Evolutionary conservation across 192 early-diverging fungal species (phyloP).

Genomic region (Cladochytrium replicatum): DNA sequence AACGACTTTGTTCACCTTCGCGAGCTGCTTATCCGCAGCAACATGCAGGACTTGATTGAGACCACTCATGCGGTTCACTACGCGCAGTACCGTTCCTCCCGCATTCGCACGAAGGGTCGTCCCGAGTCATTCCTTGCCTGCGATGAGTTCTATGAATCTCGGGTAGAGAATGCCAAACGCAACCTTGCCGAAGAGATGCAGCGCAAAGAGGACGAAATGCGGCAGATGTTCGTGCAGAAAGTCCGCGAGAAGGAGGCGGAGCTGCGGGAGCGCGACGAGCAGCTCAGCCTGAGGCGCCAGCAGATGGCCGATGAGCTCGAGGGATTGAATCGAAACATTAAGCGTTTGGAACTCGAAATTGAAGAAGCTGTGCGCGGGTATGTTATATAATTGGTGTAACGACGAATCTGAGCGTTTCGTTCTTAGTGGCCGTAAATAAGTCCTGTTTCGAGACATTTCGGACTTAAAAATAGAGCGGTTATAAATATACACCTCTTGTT

Average conservation of each 20-base stretch:
- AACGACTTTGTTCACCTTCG: conserved; percentile 93
- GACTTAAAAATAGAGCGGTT: no score
- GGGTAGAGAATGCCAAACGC: conserved; percentile 55
- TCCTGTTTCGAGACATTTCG: no score
- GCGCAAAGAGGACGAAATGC: conserved; percentile 61
- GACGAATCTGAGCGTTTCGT: no score
- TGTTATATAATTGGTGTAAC: no score
- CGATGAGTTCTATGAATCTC: conserved; percentile 68
- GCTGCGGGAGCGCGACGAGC: conserved; percentile 44
- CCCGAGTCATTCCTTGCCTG: conserved; percentile 71
- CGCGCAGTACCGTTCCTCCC: conserved; percentile 88
- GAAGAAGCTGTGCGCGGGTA: conserved; percentile 15
- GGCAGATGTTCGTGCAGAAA: conserved; percentile 47
- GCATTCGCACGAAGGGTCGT: conserved; percentile 66
- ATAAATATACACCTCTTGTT: no score
- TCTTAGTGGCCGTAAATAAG: no score
- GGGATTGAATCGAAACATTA: conserved; percentile 20
- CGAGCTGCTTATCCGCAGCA: conserved; percentile 86
- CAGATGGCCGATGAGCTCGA: conserved; percentile 47
- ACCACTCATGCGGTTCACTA: conserved; percentile 94
- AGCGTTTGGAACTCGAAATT: no score
- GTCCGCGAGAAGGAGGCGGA: conserved; percentile 52
- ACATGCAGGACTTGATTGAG: conserved; percentile 95
- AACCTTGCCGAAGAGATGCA: conserved; percentile 59
- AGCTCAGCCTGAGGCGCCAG: conserved; percentile 29